Evolutionary conservation across 2,329 filamentous ascomycete species (phyloP), one percentile per base, ranked within the genome.

Genomic region (Alternaria triticina): DNA sequence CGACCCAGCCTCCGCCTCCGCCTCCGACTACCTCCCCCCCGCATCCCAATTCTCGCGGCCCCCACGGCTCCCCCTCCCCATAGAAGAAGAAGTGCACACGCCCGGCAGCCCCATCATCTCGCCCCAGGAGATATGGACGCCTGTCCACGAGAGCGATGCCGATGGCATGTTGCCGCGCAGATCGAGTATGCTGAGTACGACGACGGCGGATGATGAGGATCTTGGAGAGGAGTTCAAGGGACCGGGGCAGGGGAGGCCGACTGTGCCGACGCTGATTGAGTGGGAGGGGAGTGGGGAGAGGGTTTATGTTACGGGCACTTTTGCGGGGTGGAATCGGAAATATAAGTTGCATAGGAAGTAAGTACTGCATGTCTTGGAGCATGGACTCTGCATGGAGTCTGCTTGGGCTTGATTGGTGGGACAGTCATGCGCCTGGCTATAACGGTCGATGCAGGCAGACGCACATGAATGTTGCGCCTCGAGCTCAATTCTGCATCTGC

Each of bases 241-340:
- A 62, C 79, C 82, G 20, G 88, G 92, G 33, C 69, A 69, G 3
- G 90, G 92, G 73, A 87, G 90, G 66, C 91, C 91, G 43, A 92
- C 92, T 8, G 92, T 98, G 45, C 92, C 93, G 2, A 97, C 93
- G 2, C 84, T 87, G 61, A 89, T 99, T 62, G 92, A 96, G 81
- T 99, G 96, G 96, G 87, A 87, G 69, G 87, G 88, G 9, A 89
- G 89, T 56, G 94, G 92, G 62, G 92, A 97, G 61, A 96, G 94
- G 81, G 89, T 98, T 68, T 99, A 97, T 79, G 94, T 99, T 49
- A 99, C 96, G 1, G 95, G 95, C 69, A 98, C 96, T 20, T 97
- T 98, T 77, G 96, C 97, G 73, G 92, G 95, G 27, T 99, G 96
- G 96, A 94, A 96, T 81, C 91, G 91, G 79, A 98, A 98, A 82